A percentile compares a stretch with the other conserved stretches of the same genome.
phyloP scores from a whole-genome alignment of 78 protist species.

The Chrysochromulina tobinii region DNA sequence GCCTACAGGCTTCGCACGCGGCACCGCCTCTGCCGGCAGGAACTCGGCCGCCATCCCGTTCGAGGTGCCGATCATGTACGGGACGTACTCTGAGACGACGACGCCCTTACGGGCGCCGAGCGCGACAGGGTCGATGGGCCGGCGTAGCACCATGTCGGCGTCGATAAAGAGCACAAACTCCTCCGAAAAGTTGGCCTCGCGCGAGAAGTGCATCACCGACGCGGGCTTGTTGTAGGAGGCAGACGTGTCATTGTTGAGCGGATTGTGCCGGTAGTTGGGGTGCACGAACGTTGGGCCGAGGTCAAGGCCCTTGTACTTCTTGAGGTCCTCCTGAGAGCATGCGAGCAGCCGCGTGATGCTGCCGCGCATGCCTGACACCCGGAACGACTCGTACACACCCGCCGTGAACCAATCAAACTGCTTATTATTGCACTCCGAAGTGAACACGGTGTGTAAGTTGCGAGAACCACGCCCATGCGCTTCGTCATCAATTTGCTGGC shows the following conservation, averaged over 20 bases:
- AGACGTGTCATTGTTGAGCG: not conserved
- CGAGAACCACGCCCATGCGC: not conserved
- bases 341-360: constrained; percentile 17
- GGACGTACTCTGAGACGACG: constrained; percentile 11
- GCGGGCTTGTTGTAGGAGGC: constrained; percentile 22
- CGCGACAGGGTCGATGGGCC: not conserved
- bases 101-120: not conserved
- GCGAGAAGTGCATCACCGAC: not conserved
- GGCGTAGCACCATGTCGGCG: not conserved
- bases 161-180: not conserved
- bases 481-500: not conserved
- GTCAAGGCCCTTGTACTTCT: not conserved
- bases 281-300: not conserved
- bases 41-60: not conserved
- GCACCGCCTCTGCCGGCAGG: not conserved
- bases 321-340: not conserved
- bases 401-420: constrained; percentile 1
- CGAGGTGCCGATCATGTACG: not conserved
- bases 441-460: not conserved
- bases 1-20: not conserved
- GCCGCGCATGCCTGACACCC: not conserved
- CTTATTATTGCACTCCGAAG: not conserved
- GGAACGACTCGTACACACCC: constrained; percentile 17
- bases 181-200: not conserved
- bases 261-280: not conserved